A percentile compares a stretch with the other conserved stretches of the same genome.
Evolutionary conservation across 805 yeast genomes (phyloP).

Genomic region (Pichia occidentalis): DNA sequence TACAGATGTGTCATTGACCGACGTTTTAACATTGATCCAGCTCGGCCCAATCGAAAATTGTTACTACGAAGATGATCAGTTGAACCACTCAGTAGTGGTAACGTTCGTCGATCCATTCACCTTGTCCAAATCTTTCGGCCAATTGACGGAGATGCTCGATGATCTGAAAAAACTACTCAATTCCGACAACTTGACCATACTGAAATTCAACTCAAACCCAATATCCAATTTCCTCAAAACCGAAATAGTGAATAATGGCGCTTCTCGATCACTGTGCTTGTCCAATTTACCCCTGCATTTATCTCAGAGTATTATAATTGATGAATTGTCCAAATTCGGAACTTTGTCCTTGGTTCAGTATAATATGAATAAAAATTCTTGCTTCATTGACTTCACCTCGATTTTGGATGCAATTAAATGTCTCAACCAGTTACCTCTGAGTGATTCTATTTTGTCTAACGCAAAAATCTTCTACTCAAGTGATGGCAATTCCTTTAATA

Average conservation of each 20-base stretch:
- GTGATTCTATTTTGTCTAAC: conserved; percentile 20
- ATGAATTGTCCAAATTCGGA: conserved; percentile 36
- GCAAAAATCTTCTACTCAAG: conserved; percentile 27
- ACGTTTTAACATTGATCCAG: conserved; percentile 38
- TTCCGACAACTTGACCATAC: conserved; percentile 33
- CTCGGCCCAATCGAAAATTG: conserved; percentile 61
- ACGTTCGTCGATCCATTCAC: conserved; percentile 22
- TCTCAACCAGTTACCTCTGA: conserved; percentile 32
- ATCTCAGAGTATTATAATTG: conserved; percentile 17
- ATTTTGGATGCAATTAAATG: conserved; percentile 41
- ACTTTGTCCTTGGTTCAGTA: conserved; percentile 33
- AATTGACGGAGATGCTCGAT: conserved; percentile 13
- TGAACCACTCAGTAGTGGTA: conserved; percentile 9
- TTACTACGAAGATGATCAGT: conserved; percentile 27
- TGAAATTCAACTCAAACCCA: conserved; percentile 29
- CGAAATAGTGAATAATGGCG: conserved; percentile 28
- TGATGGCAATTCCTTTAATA: conserved; percentile 14
- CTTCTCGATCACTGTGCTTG: conserved; percentile 27
- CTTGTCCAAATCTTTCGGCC: conserved; percentile 20
- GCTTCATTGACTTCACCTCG: conserved; percentile 36
- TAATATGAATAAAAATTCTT: conserved; percentile 19
- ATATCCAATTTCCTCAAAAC: conserved; percentile 21
- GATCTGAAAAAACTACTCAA: conserved; percentile 27
- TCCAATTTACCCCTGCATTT: conserved; percentile 18
- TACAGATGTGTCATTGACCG: conserved; percentile 16